Base-by-base conservation (phyloP, 2,329 filamentous ascomycete species). In the Dothiorella sarmentorum region DNA sequence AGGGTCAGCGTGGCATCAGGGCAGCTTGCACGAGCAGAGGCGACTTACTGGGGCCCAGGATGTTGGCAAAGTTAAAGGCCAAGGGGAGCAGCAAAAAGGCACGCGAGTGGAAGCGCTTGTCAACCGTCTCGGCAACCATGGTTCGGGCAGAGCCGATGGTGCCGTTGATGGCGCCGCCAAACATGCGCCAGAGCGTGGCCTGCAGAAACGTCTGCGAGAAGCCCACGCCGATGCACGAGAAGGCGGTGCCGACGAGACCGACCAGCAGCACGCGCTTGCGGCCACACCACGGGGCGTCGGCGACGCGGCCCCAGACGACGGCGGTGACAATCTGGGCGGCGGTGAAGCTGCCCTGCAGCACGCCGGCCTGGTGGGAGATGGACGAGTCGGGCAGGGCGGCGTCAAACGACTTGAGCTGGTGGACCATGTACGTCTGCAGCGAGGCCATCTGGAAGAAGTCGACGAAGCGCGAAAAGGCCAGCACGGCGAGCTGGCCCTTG, bases 391-490 rank as follows among this genome's bases (percentile, higher is more conserved):
- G 76, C 13, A 82, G 69, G 10, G 65, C 62, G 9, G 67, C 66
- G 53, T 76, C 69, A 62, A 76, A 76, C 57, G 71, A 73, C 63
- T 73, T 72, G 18, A 76, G 66, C 63, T 76, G 73, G 56, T 75
- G 71, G 35, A 75, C 71, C 73, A 76, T 76, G 66, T 73, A 75
- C n/a, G 73, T 74, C 63, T 76, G 73, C 15, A 76, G 63, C 5
- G 73, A 73, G 6, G 73, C 73, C 73, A 74, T 75, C 62, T 76
- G 73, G 65, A 74, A 76, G 64, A 76, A 76, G 62, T 76, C 74
- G 66, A 75, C 74, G 61, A 76, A 73, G 37, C 74, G 74, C 15
- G 72, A 75, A 18, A 68, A 61, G 11, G 69, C 69, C 27, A 75
- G 70, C 57, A 76, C 71, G 62, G 70, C 68, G 60, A 76, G 63